These are phyloP conservation scores for Geosiphon pyriformis DNA, from an alignment of 192 early-diverging fungal species.

Conservation along the genomic window DNA sequence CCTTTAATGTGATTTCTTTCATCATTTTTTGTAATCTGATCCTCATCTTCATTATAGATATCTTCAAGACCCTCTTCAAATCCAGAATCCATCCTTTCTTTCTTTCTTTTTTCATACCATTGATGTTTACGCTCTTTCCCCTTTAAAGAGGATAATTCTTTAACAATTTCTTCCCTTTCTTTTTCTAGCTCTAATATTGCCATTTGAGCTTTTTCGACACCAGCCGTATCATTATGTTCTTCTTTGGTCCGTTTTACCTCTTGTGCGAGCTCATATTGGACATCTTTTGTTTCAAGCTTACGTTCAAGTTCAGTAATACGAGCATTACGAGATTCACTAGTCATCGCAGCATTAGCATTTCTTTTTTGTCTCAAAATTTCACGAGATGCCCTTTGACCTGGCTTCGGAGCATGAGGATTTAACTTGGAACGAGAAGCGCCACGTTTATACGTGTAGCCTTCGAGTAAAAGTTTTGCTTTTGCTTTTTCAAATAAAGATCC, in stretches of 20 bases:
- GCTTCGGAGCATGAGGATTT: constrained; percentile 34
- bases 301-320: constrained; percentile 33
- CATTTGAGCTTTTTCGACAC: constrained; percentile 23
- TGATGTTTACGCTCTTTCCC: constrained; percentile 56
- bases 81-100: constrained; percentile 26
- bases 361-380: constrained; percentile 32
- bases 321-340: constrained; percentile 30
- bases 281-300: constrained; percentile 30
- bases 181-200: constrained; percentile 26
- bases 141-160: constrained; percentile 36
- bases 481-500: constrained; percentile 44
- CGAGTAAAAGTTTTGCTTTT: constrained; percentile 42
- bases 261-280: constrained; percentile 28
- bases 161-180: constrained; percentile 24
- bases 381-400: constrained; percentile 28
- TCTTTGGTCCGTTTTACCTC: constrained; percentile 26
- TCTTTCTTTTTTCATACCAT: constrained; percentile 52
- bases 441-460: constrained; percentile 52
- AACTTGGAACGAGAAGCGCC: constrained; percentile 52
- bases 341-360: constrained; percentile 38
- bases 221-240: constrained; percentile 25
- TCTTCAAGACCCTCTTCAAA: constrained; percentile 18
- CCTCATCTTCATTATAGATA: background rate
- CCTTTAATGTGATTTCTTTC: too few relatives aligned
- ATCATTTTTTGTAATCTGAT: background rate